Evolutionary conservation across 2,329 filamentous ascomycete species (phyloP), one percentile per base, ranked within the genome.

Genomic region (Aspergillus ruber): DNA sequence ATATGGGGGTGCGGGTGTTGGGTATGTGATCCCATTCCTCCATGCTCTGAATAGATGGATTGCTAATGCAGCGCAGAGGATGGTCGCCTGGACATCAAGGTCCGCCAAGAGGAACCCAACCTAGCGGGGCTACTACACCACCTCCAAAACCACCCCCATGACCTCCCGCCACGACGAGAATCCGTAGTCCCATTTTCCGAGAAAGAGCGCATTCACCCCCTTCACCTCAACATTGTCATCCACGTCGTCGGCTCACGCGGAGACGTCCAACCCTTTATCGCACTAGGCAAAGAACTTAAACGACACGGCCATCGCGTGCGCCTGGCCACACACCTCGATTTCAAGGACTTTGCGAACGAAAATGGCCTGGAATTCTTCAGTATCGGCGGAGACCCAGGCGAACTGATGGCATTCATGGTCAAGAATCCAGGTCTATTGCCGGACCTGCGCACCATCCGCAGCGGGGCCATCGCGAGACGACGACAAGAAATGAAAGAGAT

Each of bases 351-450:
- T 55, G 82, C 90, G 3, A 77, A 82, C 50, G 80, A 86, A 45
- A 82, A 83, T 61, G 84, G 77, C 0, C 75, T 90, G 12, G 86
- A 90, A 58, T 90, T 89, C 65, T 89, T 86, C 65, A 79, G 71
- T 51, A 86, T 89, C 44, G 85, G 85, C n/a, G 86, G 85, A 2
- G 84, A 90, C 61, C 86, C 86, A 1, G 78, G 82, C 1, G 80
- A 86, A 58, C 73, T 89, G 39, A 90, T 89, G 86, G 87, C 88
- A 3, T 94, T 91, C 59, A 94, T 94, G 88, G 88, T 93, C 41
- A 90, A 90, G 67, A 86, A 93, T 56, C 88, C 89, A 0, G 87
- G 88, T 0, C 73, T 95, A 27, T 88, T 94, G 84, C 89, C 89
- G 1, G 85, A 85, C 0, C 81, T 91, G 49, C 84, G 90, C 43